A percentile compares a stretch with the other conserved stretches of the same genome.
Evolutionary conservation across 2,329 filamentous ascomycete species (phyloP).

Genomic region (Dactylonectria macrodidyma): DNA sequence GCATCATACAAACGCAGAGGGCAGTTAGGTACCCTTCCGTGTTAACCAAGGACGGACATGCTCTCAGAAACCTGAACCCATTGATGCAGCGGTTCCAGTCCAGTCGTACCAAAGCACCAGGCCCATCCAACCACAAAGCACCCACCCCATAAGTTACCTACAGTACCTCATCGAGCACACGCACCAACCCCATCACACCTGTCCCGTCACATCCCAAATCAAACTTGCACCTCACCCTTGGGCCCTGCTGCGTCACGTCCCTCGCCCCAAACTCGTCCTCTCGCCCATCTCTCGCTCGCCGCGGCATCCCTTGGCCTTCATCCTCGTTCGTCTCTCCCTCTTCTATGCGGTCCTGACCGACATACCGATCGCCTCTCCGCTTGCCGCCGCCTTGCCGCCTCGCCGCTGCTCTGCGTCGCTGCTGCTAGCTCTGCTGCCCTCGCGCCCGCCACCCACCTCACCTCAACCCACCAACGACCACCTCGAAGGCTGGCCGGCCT

Average conservation of each 20-base stretch:
- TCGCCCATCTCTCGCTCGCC: slow-evolving; percentile 33
- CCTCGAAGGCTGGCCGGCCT: slow-evolving; percentile 24
- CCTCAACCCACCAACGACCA: slow-evolving; percentile 29
- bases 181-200: slow-evolving; percentile 41
- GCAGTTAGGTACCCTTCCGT: slow-evolving; percentile 13
- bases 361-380: slow-evolving; percentile 21
- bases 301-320: slow-evolving; percentile 26
- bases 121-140: slow-evolving; percentile 31
- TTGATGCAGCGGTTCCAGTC: background rate
- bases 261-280: slow-evolving; percentile 31
- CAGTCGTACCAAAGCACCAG: slow-evolving; percentile 23
- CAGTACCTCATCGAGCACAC: slow-evolving; percentile 31
- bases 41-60: slow-evolving; percentile 19
- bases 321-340: slow-evolving; percentile 19
- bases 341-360: slow-evolving; percentile 24
- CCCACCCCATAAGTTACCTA: slow-evolving; percentile 21
- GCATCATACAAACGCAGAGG: background rate
- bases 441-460: slow-evolving; percentile 26
- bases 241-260: slow-evolving; percentile 45
- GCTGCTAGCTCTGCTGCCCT: slow-evolving; percentile 23
- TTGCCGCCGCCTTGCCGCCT: slow-evolving; percentile 16
- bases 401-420: slow-evolving; percentile 7
- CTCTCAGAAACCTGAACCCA: slow-evolving; percentile 14
- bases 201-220: slow-evolving; percentile 44
- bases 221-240: slow-evolving; percentile 41